Evolutionary conservation across 2,329 filamentous ascomycete genomes (phyloP).

Genomic region (Cladosporium velox): DNA sequence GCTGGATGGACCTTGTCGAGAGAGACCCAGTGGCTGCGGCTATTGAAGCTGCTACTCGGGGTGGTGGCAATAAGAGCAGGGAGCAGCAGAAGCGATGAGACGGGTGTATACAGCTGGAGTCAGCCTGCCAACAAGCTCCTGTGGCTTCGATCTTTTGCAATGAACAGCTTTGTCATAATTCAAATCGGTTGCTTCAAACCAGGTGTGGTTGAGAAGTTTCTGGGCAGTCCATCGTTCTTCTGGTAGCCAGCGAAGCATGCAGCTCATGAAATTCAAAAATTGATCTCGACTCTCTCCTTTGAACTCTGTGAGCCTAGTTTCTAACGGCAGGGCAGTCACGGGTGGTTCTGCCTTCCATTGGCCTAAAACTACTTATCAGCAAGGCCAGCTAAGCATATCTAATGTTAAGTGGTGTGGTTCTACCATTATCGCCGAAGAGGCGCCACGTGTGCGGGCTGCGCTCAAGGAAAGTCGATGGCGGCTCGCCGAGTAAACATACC

Average conservation of each 20-base stretch:
- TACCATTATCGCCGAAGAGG: background rate
- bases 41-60: too few species aligned
- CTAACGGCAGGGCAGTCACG: background rate
- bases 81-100: too few species aligned
- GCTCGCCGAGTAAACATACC: background rate
- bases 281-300: background rate
- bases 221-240: background rate
- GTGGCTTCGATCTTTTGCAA: too few species aligned
- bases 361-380: background rate
- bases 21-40: too few species aligned
- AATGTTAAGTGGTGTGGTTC: too few species aligned
- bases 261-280: background rate
- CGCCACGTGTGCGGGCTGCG: background rate
- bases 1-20: too few species aligned
- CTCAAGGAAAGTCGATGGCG: background rate
- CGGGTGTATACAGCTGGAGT: too few species aligned
- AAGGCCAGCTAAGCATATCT: too few species aligned
- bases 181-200: background rate
- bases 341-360: background rate
- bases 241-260: slow-evolving; percentile 4
- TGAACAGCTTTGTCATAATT: background rate
- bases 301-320: background rate
- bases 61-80: too few species aligned
- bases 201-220: background rate
- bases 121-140: too few species aligned